Conservation (phyloP, 2,329 filamentous ascomycete species). For the Epichloe scottii region DNA sequence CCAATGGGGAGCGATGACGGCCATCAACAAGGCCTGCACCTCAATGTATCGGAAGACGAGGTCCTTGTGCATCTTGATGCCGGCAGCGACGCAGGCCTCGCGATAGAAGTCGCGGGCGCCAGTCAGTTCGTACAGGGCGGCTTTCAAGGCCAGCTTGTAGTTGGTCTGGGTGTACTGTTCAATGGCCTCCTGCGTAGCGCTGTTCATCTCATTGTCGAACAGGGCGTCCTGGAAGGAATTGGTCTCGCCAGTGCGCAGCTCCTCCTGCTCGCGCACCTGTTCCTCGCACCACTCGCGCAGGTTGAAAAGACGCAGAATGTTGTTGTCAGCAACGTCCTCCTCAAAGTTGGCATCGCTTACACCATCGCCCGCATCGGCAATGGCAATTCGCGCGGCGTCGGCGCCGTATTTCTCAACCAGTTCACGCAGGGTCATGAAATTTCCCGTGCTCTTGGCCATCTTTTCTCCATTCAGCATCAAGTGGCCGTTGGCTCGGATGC, state of each 20-base stretch:
- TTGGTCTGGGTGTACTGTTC: slow-evolving; percentile 68
- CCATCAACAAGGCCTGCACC: slow-evolving; percentile 70
- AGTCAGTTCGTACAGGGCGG: slow-evolving; percentile 82
- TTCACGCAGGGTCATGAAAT: slow-evolving; percentile 86
- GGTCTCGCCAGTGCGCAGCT: slow-evolving; percentile 61
- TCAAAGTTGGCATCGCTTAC: slow-evolving; percentile 97
- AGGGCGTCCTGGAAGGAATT: slow-evolving; percentile 75
- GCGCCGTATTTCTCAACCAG: slow-evolving; percentile 87
- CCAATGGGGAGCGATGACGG: slow-evolving; percentile 85
- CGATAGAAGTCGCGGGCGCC: slow-evolving; percentile 82
- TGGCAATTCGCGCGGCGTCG: slow-evolving; percentile 78
- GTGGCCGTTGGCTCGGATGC: slow-evolving; percentile 83
- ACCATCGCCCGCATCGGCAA: slow-evolving; percentile 88
- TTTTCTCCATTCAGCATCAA: slow-evolving; percentile 92
- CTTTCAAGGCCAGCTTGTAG: slow-evolving; percentile 72
- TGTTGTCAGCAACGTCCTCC: slow-evolving; percentile 84
- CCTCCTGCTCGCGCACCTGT: slow-evolving; percentile 53
- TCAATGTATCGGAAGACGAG: slow-evolving; percentile 71
- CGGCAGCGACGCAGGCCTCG: slow-evolving; percentile 62
- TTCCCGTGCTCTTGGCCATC: slow-evolving; percentile 96
- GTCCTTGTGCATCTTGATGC: slow-evolving; percentile 77
- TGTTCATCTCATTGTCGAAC: slow-evolving; percentile 89
- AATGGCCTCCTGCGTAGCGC: slow-evolving; percentile 63
- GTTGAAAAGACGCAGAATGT: slow-evolving; percentile 70
- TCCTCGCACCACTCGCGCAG: slow-evolving; percentile 91